Base-by-base conservation (phyloP, 768 basidiomycete species). In the Lactarius trivialis region DNA sequence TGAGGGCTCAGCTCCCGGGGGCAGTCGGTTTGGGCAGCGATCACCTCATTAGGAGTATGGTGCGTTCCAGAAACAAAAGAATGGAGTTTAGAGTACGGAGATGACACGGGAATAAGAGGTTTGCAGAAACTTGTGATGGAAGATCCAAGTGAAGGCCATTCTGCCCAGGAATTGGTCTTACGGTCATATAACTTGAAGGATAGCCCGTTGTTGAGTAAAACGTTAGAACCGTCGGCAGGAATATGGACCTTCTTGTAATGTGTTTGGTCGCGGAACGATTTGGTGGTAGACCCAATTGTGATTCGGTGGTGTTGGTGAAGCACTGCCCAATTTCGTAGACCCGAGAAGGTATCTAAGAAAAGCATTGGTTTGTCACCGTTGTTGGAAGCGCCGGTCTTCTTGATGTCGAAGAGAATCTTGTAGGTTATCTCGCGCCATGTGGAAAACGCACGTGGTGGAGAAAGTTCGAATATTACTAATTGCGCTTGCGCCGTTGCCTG, bases 21-120 rank as follows among this genome's bases (percentile, higher is more conserved):
- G 60, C 80, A 81, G 11, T 71, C 68, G 0, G 61, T 64, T 65
- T 82, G 81, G 17, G 70, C 65, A 32, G 76, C 76, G 28, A 83
- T 64, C 33, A 79, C 67, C 33, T 69, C 65, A 55, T 83, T 83
- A 1, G 78, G 71, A 0, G 75, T 74, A 21, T 56, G 55, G 7
- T 14, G n/a, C 9, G 55, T 56, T 3, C 24, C 39, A 7, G 24
- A 33, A 7, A 56, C 37, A 3, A n/a, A 26, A 4, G n/a, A 36
- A 24, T 54, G 53, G 7, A 54, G 6, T 9, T 2, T 26, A 0
- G 4, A 21, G n/a, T 54, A 54, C 19, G 53, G 33, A 15, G 28
- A 21, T 5, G 53, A 32, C 12, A 14, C 12, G 8, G 34, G 32
- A 5, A 24, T 36, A n/a, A n/a, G 53, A 34, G 49, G 49, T 4